A percentile compares a stretch with the other conserved stretches of the same genome.
Conservation (phyloP, 2,329 filamentous ascomycete species). For the Colletotrichum sp. region DNA sequence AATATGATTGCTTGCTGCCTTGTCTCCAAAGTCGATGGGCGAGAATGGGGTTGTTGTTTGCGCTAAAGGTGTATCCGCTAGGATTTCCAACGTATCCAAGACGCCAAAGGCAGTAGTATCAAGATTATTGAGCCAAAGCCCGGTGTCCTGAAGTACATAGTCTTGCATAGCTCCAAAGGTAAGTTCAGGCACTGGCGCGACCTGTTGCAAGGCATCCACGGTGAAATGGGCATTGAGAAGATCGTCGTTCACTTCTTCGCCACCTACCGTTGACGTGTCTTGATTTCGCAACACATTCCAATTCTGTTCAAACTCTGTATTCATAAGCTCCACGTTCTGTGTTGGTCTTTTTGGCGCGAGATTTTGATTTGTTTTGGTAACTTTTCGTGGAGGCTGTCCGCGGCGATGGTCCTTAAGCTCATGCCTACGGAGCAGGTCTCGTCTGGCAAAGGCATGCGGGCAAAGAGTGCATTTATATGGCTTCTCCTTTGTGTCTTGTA, state of each 20-base stretch:
- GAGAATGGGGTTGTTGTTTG: not conserved
- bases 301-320: not conserved
- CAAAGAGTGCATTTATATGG: not conserved
- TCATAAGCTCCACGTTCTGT: not conserved
- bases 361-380: not conserved
- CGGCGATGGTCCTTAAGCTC: not conserved
- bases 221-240: not conserved
- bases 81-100: not conserved
- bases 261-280: not conserved
- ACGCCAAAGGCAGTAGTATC: not conserved
- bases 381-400: not conserved
- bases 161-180: not conserved
- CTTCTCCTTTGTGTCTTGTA: not conserved
- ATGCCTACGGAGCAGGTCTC: not conserved
- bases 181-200: not conserved
- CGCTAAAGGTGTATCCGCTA: not conserved
- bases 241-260: not conserved
- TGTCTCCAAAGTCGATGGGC: not conserved
- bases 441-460: not conserved
- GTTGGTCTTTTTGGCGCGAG: not conserved
- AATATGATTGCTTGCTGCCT: not conserved
- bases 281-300: not conserved
- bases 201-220: not conserved
- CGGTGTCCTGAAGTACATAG: not conserved
- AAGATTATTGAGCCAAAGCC: not conserved